A percentile compares a stretch with the other conserved stretches of the same genome.
Evolutionary conservation across 1,284 basidiomycete species (phyloP).

Genomic region (Kwoniella shivajii): DNA sequence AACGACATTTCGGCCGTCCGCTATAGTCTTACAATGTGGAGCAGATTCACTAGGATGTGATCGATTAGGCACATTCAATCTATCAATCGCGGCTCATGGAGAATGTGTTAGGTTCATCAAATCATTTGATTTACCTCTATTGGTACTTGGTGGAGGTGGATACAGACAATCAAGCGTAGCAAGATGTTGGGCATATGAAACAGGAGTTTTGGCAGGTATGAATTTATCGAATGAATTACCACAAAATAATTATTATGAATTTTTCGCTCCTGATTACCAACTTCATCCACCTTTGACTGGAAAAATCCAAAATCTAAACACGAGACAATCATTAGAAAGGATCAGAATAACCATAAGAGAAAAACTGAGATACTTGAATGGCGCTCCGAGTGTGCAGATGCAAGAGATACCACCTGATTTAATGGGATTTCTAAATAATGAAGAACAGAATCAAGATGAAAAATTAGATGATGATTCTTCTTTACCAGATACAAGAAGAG

Average conservation of each 20-base stretch:
- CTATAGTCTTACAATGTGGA: conserved; percentile 96
- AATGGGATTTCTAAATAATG: conserved; percentile 73
- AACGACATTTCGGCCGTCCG: conserved; percentile 80
- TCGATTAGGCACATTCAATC: conserved; percentile 92
- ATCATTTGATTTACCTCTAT: conserved; percentile 82
- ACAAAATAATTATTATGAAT: conserved; percentile 81
- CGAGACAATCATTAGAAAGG: conserved; percentile 75
- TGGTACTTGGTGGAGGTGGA: conserved; percentile 92
- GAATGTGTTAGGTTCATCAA: conserved; percentile 97
- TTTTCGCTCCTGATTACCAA: conserved; percentile 89
- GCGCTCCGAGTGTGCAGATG: conserved; percentile 94
- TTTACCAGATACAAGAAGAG: conserved; percentile 61
- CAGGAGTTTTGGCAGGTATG: conserved; percentile 85
- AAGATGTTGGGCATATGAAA: conserved; percentile 99
- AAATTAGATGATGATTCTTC: conserved; percentile 68
- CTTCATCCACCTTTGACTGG: conserved; percentile 90
- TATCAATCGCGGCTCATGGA: conserved; percentile 98
- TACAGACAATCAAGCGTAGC: conserved; percentile 85
- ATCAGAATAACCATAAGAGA: conserved; percentile 85
- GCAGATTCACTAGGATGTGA: conserved; percentile 96
- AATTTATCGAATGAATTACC: conserved; percentile 84
- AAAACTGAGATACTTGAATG: conserved; percentile 88
- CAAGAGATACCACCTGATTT: conserved; percentile 94
- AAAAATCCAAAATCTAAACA: conserved; percentile 91
- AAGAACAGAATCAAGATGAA: conserved; percentile 72